Percentiles rank a stretch among this genome's conserved stretches.
Conservation (phyloP, 2,329 filamentous ascomycete species). For the Fusarium nelsonii region DNA sequence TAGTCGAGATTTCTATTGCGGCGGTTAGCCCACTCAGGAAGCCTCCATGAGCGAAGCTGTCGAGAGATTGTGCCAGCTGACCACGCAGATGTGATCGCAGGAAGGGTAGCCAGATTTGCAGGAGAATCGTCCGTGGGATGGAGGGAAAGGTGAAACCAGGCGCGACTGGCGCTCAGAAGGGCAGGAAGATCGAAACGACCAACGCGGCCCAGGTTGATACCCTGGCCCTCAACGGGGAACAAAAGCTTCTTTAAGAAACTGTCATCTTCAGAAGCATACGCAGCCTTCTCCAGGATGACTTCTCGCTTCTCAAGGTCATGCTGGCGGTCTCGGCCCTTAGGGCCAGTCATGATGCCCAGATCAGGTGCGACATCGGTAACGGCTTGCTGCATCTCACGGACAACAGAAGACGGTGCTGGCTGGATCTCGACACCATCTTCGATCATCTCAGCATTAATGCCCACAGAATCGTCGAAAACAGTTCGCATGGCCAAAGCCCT, state of each 20-base stretch:
- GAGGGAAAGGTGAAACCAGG: slow-evolving; percentile 94
- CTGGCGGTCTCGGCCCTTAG: slow-evolving; percentile 78
- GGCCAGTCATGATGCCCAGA: slow-evolving; percentile 78
- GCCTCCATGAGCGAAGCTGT: slow-evolving; percentile 91
- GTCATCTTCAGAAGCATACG: slow-evolving; percentile 82
- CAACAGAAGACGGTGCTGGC: slow-evolving; percentile 80
- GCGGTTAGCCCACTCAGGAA: slow-evolving; percentile 96
- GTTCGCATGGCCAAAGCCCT: slow-evolving; percentile 91
- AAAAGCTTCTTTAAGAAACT: slow-evolving; percentile 86
- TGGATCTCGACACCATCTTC: slow-evolving; percentile 88
- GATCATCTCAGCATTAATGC: slow-evolving; percentile 98
- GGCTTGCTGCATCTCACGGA: slow-evolving; percentile 88
- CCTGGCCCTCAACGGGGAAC: slow-evolving; percentile 81
- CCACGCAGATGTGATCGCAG: slow-evolving; percentile 85
- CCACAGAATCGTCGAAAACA: slow-evolving; percentile 90
- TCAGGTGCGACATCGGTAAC: slow-evolving; percentile 82
- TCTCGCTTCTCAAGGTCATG: slow-evolving; percentile 85
- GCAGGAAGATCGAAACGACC: slow-evolving; percentile 83
- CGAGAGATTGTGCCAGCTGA: slow-evolving; percentile 92
- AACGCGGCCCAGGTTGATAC: slow-evolving; percentile 81
- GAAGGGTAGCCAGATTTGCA: slow-evolving; percentile 76
- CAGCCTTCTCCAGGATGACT: slow-evolving; percentile 86
- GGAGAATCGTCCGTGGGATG: slow-evolving; percentile 92
- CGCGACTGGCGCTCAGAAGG: slow-evolving; percentile 83
- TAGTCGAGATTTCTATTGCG: slow-evolving; percentile 93